A percentile compares a stretch with the other conserved stretches of the same genome.
phyloP scores from a whole-genome alignment of 345 rosid species.

The Brassica juncea region DNA sequence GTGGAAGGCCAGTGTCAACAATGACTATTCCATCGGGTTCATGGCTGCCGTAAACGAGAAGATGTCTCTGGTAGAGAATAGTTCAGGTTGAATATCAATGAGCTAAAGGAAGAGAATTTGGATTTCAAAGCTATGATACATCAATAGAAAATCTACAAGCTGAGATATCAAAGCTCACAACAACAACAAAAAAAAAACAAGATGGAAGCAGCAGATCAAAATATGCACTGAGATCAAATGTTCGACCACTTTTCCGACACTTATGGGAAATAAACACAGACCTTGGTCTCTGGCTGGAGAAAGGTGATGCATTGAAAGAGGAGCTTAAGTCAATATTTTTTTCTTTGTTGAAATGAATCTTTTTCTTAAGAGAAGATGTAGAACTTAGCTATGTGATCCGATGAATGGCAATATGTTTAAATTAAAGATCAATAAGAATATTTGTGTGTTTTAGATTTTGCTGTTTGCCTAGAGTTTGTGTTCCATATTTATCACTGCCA shows the following conservation, averaged over 20 bases:
- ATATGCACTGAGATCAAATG: conserved; percentile 64
- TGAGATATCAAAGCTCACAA: conserved; percentile 53
- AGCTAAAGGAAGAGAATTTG: conserved; percentile 84
- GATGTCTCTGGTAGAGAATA: conserved; percentile 64
- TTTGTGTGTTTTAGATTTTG: too few species aligned
- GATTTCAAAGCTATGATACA: conserved; percentile 81
- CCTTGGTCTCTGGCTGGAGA: conserved; percentile 75
- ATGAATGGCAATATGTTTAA: too few species aligned
- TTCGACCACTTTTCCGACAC: conserved; percentile 65
- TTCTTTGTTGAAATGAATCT: too few species aligned
- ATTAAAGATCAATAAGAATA: too few species aligned
- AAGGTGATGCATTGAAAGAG: conserved; percentile 63
- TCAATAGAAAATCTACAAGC: conserved; percentile 63
- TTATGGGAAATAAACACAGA: conserved; percentile 71
- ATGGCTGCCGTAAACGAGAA: conserved; percentile 40
- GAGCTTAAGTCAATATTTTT: conserved; percentile 69
- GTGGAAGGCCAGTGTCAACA: conserved; percentile 33
- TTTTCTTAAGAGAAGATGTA: too few species aligned
- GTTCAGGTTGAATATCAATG: conserved; percentile 71
- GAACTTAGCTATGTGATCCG: too few species aligned
- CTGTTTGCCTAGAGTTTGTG: too few species aligned
- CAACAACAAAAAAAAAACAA: conserved; percentile 54
- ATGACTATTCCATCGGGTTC: conserved; percentile 39
- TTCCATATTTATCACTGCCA: too few species aligned
- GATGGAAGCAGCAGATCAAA: conserved; percentile 57